Evolutionary conservation across 345 rosid genomes (phyloP).

Genomic region (Raphanus raphanistrum): DNA sequence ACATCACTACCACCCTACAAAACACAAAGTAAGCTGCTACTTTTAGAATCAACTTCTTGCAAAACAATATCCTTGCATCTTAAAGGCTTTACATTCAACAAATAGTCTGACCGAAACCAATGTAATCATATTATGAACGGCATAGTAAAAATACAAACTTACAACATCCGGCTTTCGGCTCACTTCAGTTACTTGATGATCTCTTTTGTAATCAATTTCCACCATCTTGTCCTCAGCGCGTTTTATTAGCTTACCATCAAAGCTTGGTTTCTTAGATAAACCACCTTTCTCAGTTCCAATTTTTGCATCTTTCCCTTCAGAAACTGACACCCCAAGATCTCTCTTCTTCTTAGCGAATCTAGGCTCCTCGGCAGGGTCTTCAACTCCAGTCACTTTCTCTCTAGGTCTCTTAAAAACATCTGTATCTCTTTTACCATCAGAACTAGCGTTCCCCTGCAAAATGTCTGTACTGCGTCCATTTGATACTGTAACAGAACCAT

Average conservation of each 20-base stretch:
- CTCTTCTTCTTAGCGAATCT: conserved; percentile 28
- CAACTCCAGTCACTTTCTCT: conserved; percentile 20
- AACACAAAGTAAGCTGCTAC: conserved; percentile 14
- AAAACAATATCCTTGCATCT: conserved; percentile 5
- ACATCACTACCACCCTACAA: conserved; percentile 10
- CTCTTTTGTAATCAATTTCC: conserved; percentile 35
- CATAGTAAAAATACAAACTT: conserved; percentile 43
- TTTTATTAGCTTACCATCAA: conserved; percentile 40
- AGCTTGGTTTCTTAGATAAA: conserved; percentile 37
- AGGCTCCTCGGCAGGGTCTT: conserved; percentile 14
- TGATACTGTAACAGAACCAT: conserved; percentile 29
- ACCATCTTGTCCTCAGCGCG: conserved; percentile 37
- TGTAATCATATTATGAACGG: neutral
- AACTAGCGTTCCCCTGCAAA: conserved; percentile 23
- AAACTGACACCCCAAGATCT: conserved; percentile 27
- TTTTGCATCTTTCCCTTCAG: conserved; percentile 26
- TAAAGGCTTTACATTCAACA: neutral
- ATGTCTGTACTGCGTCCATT: conserved; percentile 38
- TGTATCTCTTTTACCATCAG: conserved; percentile 22
- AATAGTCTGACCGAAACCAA: neutral
- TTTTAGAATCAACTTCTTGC: neutral
- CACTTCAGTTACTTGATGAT: conserved; percentile 44
- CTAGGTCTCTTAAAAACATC: conserved; percentile 22
- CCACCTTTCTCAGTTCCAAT: conserved; percentile 29
- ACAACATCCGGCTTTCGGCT: conserved; percentile 53